Evolutionary conservation across 2,329 filamentous ascomycete genomes (phyloP).

Genomic region (Aureobasidium subglaciale): DNA sequence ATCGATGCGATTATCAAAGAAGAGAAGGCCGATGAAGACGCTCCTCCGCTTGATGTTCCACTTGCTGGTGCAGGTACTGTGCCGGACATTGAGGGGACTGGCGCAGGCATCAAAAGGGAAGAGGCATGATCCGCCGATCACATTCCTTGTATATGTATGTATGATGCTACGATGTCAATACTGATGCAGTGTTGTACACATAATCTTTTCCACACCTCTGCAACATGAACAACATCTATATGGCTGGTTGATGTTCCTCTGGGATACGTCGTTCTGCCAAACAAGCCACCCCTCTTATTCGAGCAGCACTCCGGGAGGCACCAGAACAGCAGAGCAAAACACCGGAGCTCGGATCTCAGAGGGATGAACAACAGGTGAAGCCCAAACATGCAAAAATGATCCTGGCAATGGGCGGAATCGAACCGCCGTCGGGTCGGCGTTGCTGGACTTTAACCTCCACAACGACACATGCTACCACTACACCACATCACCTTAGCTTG

Average conservation of each 20-base stretch:
- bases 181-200: neutral
- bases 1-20: conserved; percentile 23
- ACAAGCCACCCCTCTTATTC: too few relatives aligned
- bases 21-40: conserved; percentile 25
- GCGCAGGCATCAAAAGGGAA: conserved; percentile 14
- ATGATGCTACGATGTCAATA: neutral
- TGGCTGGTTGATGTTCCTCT: too few relatives aligned
- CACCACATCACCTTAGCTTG: conserved; percentile 11
- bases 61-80: conserved; percentile 15
- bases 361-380: too few relatives aligned
- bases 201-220: too few relatives aligned
- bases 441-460: conserved; percentile 8
- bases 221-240: too few relatives aligned
- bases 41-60: conserved; percentile 22
- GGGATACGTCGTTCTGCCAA: too few relatives aligned
- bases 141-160: neutral
- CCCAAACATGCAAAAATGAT: conserved; percentile 5
- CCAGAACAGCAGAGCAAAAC: too few relatives aligned
- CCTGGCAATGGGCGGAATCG: conserved; percentile 17
- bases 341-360: too few relatives aligned
- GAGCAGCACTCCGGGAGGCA: too few relatives aligned
- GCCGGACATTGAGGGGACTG: conserved; percentile 23
- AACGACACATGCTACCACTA: conserved; percentile 14
- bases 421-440: conserved; percentile 17
- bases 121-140: neutral